Conservation (phyloP, 768 basidiomycete genomes). For the Gymnopilus dilepis region DNA sequence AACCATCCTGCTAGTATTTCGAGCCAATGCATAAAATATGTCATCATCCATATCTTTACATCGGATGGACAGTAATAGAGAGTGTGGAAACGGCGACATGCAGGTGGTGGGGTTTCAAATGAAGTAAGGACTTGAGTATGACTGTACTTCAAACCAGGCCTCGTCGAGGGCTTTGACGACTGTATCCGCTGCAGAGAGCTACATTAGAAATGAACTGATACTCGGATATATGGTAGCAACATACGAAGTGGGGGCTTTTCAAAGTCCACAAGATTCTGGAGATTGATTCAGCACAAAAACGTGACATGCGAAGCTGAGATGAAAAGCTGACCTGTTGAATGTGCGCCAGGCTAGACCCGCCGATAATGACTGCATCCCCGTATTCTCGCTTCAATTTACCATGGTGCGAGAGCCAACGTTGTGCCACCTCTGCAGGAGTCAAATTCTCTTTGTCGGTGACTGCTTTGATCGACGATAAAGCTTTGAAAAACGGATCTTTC, state of each 20-base stretch:
- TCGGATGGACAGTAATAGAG: no score
- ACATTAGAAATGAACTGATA: background rate
- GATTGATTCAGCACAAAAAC: background rate
- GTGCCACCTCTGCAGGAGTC: conserved; percentile 56
- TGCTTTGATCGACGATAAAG: conserved; percentile 47
- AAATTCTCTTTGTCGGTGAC: conserved; percentile 44
- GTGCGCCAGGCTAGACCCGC: conserved; percentile 62
- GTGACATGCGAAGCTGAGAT: no score
- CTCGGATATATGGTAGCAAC: no score
- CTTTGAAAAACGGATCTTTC: conserved; percentile 58
- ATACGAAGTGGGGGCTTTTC: conserved; percentile 63
- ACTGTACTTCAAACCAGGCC: conserved; percentile 51
- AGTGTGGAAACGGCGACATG: no score
- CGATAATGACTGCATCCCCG: conserved; percentile 63
- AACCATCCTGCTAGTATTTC: no score
- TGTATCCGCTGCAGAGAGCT: conserved; percentile 44
- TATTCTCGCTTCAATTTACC: conserved; percentile 49
- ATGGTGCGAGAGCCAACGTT: conserved; percentile 67
- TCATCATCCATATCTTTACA: no score
- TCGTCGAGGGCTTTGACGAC: conserved; percentile 54
- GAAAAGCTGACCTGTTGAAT: conserved; percentile 48
- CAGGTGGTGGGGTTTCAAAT: conserved; percentile 1
- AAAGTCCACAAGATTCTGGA: conserved; percentile 52
- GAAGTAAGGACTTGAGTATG: conserved; percentile 46
- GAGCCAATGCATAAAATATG: no score